phyloP scores from a whole-genome alignment of 2,329 filamentous ascomycete genomes.

The Ascochyta fabae region DNA sequence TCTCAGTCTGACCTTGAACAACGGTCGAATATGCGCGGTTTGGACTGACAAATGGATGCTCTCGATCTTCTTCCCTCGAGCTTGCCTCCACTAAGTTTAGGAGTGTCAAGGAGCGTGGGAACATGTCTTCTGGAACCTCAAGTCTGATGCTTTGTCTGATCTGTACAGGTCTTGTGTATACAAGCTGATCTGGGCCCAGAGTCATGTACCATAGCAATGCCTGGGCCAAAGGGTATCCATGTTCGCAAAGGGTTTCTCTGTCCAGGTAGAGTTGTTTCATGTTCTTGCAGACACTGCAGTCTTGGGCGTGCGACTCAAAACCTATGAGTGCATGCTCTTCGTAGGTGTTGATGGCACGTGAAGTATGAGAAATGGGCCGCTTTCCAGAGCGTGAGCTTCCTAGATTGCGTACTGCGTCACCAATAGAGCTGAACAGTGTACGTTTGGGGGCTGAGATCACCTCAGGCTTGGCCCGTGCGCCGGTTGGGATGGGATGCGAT shows the following conservation, averaged over 20 bases:
- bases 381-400: conserved; percentile 18
- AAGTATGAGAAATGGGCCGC: conserved; percentile 16
- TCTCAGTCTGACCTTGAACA: conserved; percentile 1
- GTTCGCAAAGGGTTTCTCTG: conserved; percentile 25
- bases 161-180: conserved; percentile 28
- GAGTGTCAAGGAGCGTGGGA: conserved; percentile 25
- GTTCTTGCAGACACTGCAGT: conserved; percentile 30
- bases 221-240: conserved; percentile 32
- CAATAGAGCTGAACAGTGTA: conserved; percentile 28
- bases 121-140: conserved; percentile 28
- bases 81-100: conserved; percentile 28
- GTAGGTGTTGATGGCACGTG: conserved; percentile 21
- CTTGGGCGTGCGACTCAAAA: conserved; percentile 38
- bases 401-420: conserved; percentile 32
- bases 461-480: neutral
- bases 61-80: conserved; percentile 20
- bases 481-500: neutral
- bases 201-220: conserved; percentile 28
- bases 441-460: conserved; percentile 17
- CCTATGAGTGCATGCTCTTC: conserved; percentile 30
- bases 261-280: conserved; percentile 29
- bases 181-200: conserved; percentile 27
- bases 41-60: conserved; percentile 27
- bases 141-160: conserved; percentile 19
- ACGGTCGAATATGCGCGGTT: conserved; percentile 23